Conservation (phyloP, 108 stramenopile genomes). For the Cylindrotheca closterium region DNA sequence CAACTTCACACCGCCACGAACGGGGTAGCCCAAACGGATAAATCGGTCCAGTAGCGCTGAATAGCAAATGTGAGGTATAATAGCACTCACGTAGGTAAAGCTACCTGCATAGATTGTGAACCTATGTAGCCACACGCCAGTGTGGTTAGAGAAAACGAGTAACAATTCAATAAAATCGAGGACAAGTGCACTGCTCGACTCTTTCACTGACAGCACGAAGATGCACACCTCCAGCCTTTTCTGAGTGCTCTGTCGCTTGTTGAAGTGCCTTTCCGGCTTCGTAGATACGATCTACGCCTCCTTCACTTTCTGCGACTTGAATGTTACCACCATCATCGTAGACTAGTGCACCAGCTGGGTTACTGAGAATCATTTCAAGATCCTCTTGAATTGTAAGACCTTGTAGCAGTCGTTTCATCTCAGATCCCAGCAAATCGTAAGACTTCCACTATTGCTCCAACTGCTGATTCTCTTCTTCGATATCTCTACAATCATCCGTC, state of each 20-base stretch:
- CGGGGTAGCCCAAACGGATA: no score
- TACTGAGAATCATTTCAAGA: constrained; percentile 62
- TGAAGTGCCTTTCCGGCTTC: constrained; percentile 79
- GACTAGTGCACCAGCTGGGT: constrained; percentile 74
- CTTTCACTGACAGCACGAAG: constrained; percentile 78
- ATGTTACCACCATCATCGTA: constrained; percentile 69
- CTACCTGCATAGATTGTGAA: no score
- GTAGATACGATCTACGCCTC: constrained; percentile 74
- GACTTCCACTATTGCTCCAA: constrained; percentile 90
- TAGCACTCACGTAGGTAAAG: no score
- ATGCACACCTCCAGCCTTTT: constrained; percentile 81
- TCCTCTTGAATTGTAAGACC: constrained; percentile 66
- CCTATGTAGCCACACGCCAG: no score
- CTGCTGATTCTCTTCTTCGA: constrained; percentile 89
- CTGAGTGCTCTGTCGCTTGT: constrained; percentile 73
- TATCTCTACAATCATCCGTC: constrained; percentile 85
- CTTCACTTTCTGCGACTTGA: constrained; percentile 72
- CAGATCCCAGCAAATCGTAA: constrained; percentile 72
- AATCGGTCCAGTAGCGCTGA: no score
- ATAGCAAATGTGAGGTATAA: no score
- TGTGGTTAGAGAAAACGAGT: no score
- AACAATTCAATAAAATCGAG: no score
- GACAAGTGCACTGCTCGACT: no score
- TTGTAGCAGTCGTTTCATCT: constrained; percentile 70
- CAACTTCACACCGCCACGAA: no score